phyloP scores from a whole-genome alignment of 345 rosid species.

The Sonneratia caseolaris region DNA sequence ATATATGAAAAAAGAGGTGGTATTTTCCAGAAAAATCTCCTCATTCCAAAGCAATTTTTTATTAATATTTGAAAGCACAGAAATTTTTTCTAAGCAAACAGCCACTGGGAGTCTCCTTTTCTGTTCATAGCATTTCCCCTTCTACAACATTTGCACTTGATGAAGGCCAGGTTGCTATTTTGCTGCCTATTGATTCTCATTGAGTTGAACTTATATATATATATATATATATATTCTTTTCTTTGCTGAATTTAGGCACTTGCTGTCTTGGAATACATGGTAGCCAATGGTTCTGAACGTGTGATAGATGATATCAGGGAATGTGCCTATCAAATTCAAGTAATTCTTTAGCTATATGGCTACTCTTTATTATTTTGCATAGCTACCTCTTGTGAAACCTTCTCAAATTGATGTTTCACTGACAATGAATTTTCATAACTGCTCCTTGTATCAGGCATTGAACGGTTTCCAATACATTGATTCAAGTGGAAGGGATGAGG shows the following conservation, averaged over 20 bases:
- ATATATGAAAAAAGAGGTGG: too few species aligned
- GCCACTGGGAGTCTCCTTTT: not conserved
- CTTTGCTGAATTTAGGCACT: conserved; percentile 43
- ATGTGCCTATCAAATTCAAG: conserved; percentile 82
- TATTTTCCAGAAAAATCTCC: not conserved
- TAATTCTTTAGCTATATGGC: conserved; percentile 14
- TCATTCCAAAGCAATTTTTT: too few species aligned
- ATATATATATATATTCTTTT: not conserved
- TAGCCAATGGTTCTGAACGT: conserved; percentile 90
- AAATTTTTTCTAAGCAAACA: not conserved
- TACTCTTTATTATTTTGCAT: not conserved
- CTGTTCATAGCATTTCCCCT: not conserved
- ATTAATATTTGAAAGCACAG: not conserved
- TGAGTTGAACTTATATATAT: too few species aligned
- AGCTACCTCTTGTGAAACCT: not conserved
- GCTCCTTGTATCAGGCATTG: conserved; percentile 44
- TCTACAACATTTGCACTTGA: not conserved
- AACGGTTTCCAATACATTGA: conserved; percentile 85
- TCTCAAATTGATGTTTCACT: not conserved
- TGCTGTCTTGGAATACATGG: conserved; percentile 82
- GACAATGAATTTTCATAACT: too few species aligned
- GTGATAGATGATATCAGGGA: conserved; percentile 80
- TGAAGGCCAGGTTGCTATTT: not conserved
- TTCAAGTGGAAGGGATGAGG: conserved; percentile 95
- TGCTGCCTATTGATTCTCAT: not conserved